These are phyloP conservation scores for Verticillium isaacii DNA, from an alignment of 2,329 filamentous ascomycete genomes.

Conservation along the genomic window DNA sequence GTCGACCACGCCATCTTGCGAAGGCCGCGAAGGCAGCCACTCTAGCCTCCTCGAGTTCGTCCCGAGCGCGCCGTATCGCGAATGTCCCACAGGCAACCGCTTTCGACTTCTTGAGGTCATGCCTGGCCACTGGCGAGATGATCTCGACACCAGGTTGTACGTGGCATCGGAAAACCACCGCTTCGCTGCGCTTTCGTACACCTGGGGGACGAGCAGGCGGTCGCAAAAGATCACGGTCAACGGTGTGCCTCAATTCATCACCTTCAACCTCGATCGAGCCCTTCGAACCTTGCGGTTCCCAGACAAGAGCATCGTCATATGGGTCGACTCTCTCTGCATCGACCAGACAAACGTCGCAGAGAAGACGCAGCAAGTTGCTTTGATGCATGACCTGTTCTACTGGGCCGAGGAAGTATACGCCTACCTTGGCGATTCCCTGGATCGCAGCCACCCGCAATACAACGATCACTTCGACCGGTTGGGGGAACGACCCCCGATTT, in stretches of 20 bases:
- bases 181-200: slow-evolving; percentile 22
- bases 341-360: slow-evolving; percentile 6
- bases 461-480: background rate
- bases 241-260: slow-evolving; percentile 14
- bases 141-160: slow-evolving; percentile 3
- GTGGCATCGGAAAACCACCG: background rate
- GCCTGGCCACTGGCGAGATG: slow-evolving; percentile 8
- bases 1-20: slow-evolving; percentile 1
- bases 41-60: background rate
- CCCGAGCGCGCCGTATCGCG: background rate
- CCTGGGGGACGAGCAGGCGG: slow-evolving; percentile 18
- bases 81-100: background rate
- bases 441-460: slow-evolving; percentile 6
- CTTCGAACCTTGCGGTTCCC: slow-evolving; percentile 17
- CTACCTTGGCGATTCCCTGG: slow-evolving; percentile 6
- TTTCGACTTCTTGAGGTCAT: slow-evolving; percentile 7
- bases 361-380: slow-evolving; percentile 5
- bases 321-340: slow-evolving; percentile 7
- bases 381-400: slow-evolving; percentile 6
- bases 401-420: slow-evolving; percentile 3
- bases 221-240: slow-evolving; percentile 16
- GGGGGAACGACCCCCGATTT: background rate
- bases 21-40: background rate
- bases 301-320: background rate
- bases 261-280: slow-evolving; percentile 20